phyloP scores from a whole-genome alignment of 768 basidiomycete species.

The Panellus pusillus region DNA sequence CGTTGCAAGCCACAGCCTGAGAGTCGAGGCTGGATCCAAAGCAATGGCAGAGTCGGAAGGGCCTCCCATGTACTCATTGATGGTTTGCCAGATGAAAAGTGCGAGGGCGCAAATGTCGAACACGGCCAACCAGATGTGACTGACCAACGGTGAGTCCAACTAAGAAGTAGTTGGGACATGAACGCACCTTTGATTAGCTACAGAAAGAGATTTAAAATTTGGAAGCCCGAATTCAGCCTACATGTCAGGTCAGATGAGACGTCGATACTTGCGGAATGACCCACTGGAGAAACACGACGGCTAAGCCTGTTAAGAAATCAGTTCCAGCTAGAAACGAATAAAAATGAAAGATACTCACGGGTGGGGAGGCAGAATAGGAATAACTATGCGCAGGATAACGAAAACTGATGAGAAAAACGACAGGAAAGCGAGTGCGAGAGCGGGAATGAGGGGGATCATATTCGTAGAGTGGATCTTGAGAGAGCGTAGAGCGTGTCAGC shows the following conservation, averaged over 20 bases:
- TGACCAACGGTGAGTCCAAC: conserved; percentile 3
- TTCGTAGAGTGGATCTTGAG: conserved; percentile 38
- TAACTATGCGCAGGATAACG: conserved; percentile 71
- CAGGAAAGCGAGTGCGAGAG: conserved; percentile 65
- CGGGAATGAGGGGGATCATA: conserved; percentile 70
- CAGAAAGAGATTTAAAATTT: conserved; percentile 63
- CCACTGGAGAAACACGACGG: conserved; percentile 70
- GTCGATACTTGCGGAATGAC: conserved; percentile 28
- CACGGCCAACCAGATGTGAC: conserved; percentile 69
- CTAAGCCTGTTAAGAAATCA: conserved; percentile 39
- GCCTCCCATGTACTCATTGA: conserved; percentile 51
- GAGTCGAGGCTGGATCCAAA: conserved; percentile 51
- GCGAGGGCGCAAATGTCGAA: conserved; percentile 63
- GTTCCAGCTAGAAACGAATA: not conserved
- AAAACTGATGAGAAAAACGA: conserved; percentile 75
- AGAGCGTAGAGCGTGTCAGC: conserved; percentile 45
- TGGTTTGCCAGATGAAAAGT: conserved; percentile 67
- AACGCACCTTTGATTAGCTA: conserved; percentile 56
- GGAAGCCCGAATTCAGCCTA: conserved; percentile 79
- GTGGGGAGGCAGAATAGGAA: conserved; percentile 73
- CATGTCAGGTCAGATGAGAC: conserved; percentile 21
- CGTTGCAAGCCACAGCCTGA: conserved; percentile 67
- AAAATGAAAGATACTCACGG: conserved; percentile 29
- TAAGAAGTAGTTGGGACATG: no score
- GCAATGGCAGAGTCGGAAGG: conserved; percentile 44